phyloP scores from a whole-genome alignment of 2,329 filamentous ascomycete species.

The Penicillium sp. region DNA sequence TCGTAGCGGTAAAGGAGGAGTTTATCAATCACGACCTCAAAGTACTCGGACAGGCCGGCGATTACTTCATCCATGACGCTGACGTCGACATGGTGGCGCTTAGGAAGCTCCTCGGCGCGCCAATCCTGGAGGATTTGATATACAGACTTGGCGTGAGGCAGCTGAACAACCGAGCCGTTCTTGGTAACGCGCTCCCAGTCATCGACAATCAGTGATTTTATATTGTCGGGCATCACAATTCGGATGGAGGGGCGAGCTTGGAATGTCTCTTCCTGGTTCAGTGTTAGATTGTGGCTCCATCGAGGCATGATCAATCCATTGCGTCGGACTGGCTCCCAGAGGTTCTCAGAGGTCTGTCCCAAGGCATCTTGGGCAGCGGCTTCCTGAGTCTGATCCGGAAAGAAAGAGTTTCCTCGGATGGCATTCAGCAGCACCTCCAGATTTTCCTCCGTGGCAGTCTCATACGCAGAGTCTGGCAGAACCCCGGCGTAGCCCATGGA shows the following conservation, averaged over 20 bases:
- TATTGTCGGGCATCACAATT: slow-evolving; percentile 79
- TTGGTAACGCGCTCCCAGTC: slow-evolving; percentile 99
- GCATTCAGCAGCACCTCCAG: no score
- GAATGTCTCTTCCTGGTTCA: slow-evolving; percentile 79
- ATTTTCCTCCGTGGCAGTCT: no score
- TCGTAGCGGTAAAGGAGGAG: slow-evolving; percentile 94
- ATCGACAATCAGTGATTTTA: slow-evolving; percentile 92
- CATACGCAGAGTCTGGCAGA: no score
- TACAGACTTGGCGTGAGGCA: slow-evolving; percentile 76
- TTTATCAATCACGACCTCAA: slow-evolving; percentile 83
- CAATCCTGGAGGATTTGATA: slow-evolving; percentile 80
- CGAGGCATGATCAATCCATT: not conserved
- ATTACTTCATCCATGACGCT: slow-evolving; percentile 91
- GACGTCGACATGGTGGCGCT: slow-evolving; percentile 66
- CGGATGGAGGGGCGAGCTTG: slow-evolving; percentile 81
- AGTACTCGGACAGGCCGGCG: slow-evolving; percentile 85
- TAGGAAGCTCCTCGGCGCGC: slow-evolving; percentile 65
- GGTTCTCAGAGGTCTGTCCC: no score
- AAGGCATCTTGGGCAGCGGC: no score
- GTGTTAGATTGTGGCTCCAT: not conserved
- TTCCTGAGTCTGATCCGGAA: no score
- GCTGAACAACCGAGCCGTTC: slow-evolving; percentile 81
- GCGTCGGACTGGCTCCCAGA: not conserved
- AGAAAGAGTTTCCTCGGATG: no score
- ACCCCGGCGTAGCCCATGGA: no score